Conservation (phyloP, 805 yeast genomes). For the Brettanomyces anomalus region DNA sequence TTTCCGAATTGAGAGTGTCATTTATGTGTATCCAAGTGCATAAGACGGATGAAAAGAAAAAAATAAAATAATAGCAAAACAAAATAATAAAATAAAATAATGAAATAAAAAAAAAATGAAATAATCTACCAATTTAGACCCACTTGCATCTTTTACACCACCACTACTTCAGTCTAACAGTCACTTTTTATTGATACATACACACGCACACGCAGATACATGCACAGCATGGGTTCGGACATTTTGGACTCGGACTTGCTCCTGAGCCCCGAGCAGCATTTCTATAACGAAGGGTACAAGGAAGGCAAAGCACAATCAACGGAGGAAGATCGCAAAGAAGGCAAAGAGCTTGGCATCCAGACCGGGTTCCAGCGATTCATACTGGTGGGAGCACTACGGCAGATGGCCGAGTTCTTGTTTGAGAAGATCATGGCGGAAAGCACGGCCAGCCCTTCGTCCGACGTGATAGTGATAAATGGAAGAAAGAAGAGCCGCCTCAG, state of each 20-base stretch:
- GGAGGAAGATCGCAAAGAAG: constrained; percentile 56
- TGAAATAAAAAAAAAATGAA: too few species aligned
- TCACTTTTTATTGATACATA: too few species aligned
- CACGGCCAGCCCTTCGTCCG: not conserved
- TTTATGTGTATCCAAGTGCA: too few species aligned
- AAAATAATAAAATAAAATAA: too few species aligned
- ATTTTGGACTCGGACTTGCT: constrained; percentile 48
- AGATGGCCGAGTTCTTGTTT: constrained; percentile 34
- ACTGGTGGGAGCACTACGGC: constrained; percentile 61
- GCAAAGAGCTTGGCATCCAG: constrained; percentile 77
- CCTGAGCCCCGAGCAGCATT: constrained; percentile 51
- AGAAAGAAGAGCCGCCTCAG: constrained; percentile 12
- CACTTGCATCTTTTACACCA: too few species aligned
- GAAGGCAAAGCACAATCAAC: constrained; percentile 65
- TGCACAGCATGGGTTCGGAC: constrained; percentile 8
- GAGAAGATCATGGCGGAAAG: constrained; percentile 5
- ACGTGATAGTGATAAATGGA: constrained; percentile 3
- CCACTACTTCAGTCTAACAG: too few species aligned
- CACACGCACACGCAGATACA: too few species aligned
- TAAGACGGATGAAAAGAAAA: too few species aligned
- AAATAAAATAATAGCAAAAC: too few species aligned
- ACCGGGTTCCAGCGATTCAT: constrained; percentile 66
- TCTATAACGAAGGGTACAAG: constrained; percentile 56
- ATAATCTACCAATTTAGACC: too few species aligned
- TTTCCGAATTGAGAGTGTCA: too few species aligned